These are phyloP conservation scores for Xylaria sp. DNA, from an alignment of 2,329 filamentous ascomycete genomes.

Conservation along the genomic window DNA sequence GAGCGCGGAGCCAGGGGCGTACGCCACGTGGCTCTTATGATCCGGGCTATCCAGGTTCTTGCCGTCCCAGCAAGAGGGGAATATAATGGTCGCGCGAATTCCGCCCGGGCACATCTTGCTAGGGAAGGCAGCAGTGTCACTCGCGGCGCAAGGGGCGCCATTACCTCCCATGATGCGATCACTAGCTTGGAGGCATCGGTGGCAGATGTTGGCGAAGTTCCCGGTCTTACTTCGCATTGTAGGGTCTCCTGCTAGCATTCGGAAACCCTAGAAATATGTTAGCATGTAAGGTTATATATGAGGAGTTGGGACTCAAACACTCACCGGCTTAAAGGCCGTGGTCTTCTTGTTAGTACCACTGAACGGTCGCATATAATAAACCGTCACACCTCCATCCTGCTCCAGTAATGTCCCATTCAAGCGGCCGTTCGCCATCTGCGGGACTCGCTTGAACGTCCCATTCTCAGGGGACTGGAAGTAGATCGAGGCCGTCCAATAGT, in stretches of 20 bases:
- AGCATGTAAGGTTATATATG: not conserved
- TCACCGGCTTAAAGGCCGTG: constrained; percentile 14
- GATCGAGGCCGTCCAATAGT: constrained; percentile 25
- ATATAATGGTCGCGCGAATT: constrained; percentile 23
- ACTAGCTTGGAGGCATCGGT: constrained; percentile 19
- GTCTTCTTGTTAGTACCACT: constrained; percentile 23
- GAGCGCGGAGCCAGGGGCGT: constrained; percentile 19
- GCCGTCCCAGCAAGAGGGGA: constrained; percentile 46
- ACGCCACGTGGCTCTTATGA: constrained; percentile 45
- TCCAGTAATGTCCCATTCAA: constrained; percentile 23
- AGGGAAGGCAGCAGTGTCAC: constrained; percentile 18
- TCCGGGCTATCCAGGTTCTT: constrained; percentile 47
- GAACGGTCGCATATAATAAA: constrained; percentile 24
- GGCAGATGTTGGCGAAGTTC: constrained; percentile 23
- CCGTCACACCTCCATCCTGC: constrained; percentile 19
- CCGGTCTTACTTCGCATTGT: constrained; percentile 17
- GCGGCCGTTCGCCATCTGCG: constrained; percentile 24
- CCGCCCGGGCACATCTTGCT: constrained; percentile 24
- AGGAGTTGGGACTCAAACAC: not conserved
- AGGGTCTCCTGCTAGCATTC: constrained; percentile 23
- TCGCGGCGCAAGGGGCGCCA: constrained; percentile 10
- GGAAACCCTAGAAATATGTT: constrained; percentile 10
- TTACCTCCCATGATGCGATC: constrained; percentile 24
- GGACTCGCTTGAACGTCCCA: constrained; percentile 22
- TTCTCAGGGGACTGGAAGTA: constrained; percentile 24